Evolutionary conservation across 768 basidiomycete genomes (phyloP).

Genomic region (Amyloporia xantha): DNA sequence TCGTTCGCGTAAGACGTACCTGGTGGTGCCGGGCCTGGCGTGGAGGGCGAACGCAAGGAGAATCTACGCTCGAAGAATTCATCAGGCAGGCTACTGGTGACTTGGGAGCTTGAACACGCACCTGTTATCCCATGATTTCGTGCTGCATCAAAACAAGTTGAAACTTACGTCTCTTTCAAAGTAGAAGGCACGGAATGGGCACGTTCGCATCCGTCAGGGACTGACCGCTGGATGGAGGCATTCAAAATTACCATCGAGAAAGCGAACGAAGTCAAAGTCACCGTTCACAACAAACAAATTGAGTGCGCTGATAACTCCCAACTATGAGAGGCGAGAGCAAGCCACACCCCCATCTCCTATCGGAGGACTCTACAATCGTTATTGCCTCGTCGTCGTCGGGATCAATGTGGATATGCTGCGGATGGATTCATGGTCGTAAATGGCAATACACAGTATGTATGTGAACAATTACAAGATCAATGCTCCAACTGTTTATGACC

Average conservation of each 20-base stretch:
- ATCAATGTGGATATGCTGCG: too few species aligned
- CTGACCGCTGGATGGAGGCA: constrained; percentile 96
- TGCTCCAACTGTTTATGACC: too few species aligned
- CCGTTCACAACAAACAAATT: constrained; percentile 87
- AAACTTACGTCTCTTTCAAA: constrained; percentile 91
- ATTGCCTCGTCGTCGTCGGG: too few species aligned
- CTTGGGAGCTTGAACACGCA: constrained; percentile 92
- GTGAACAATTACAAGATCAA: too few species aligned
- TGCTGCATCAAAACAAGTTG: constrained; percentile 75
- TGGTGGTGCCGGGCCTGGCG: constrained; percentile 41
- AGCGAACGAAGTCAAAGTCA: constrained; percentile 96
- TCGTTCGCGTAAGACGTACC: constrained; percentile 10
- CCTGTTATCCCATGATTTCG: constrained; percentile 63
- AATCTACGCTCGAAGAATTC: constrained; percentile 90
- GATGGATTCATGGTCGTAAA: too few species aligned
- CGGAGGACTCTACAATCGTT: too few species aligned
- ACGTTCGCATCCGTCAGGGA: constrained; percentile 86
- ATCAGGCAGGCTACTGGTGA: constrained; percentile 87
- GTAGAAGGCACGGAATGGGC: constrained; percentile 94
- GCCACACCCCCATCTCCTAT: too few species aligned
- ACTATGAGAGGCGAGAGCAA: too few species aligned
- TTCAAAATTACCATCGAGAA: constrained; percentile 97
- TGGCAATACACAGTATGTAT: too few species aligned
- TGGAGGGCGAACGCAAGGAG: constrained; percentile 84
- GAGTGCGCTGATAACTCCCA: too few species aligned